Evolutionary conservation across 805 yeast genomes (phyloP).

Genomic region (Lipomyces sp.): DNA sequence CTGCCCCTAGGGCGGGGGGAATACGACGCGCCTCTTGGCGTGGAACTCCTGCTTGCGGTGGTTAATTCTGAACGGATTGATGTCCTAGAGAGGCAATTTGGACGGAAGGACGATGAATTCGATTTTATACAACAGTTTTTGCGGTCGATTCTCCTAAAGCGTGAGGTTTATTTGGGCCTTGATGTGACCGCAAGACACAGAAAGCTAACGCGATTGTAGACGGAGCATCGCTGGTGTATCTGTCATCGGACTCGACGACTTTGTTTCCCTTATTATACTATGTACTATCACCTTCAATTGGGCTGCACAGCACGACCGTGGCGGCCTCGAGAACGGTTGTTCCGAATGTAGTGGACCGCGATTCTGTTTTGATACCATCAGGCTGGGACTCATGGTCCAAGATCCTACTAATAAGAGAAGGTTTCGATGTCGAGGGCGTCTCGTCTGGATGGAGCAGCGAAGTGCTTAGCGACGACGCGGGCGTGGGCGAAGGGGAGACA

Average conservation of each 20-base stretch:
- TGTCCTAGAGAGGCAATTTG: conserved; percentile 23
- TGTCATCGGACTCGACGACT: conserved; percentile 12
- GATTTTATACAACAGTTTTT: conserved; percentile 36
- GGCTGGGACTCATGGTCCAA: conserved; percentile 40
- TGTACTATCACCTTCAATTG: conserved; percentile 15
- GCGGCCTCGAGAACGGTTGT: conserved; percentile 14
- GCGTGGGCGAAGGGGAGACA: conserved; percentile 1
- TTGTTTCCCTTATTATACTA: conserved; percentile 20
- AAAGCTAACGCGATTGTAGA: background rate
- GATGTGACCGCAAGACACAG: background rate
- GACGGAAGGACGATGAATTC: conserved; percentile 32
- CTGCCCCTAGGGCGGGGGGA: conserved; percentile 36
- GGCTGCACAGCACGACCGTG: background rate
- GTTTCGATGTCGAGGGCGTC: conserved; percentile 29
- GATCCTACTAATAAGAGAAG: conserved; percentile 32
- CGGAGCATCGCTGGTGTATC: conserved; percentile 22
- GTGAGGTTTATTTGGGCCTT: conserved; percentile 3
- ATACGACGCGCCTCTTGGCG: conserved; percentile 34
- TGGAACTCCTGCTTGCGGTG: conserved; percentile 31
- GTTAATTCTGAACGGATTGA: conserved; percentile 30
- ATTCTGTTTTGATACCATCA: conserved; percentile 33
- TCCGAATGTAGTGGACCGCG: conserved; percentile 31
- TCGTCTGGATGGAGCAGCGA: conserved; percentile 31
- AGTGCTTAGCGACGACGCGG: conserved; percentile 8
- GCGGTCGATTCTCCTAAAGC: conserved; percentile 32